Evolutionary conservation across 148 eudicot species (phyloP), one percentile per base, ranked within the genome.

Genomic region (Diospyros kaki): DNA sequence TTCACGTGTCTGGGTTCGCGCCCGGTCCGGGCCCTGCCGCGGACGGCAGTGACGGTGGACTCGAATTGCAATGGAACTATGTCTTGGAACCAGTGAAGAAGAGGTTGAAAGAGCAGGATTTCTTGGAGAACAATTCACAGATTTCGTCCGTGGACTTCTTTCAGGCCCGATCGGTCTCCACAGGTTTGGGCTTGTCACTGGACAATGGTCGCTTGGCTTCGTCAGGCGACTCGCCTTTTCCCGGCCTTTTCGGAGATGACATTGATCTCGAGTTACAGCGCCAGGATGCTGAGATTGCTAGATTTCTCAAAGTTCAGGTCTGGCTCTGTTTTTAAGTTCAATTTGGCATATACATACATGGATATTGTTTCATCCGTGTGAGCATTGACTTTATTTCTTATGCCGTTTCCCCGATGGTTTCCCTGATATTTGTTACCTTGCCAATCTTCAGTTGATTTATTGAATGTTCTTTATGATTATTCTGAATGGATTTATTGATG

Each of bases 231-330:
- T 85, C 89, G 4, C 60, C 77, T 4, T 79, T 85, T 73, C 71
- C 78, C 4, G 79, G 82, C 12, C 71, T 86, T 11, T 38, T 81
- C 7, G 83, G 89, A 1, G 93, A 85, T 84, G 89, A 86, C 44
- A 66, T 87, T 53, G 93, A 89, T 50, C 87, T 64, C 3, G 89
- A 83, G 85, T 65, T 89, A 67, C 85, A 77, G 69, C 79, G 82
- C 50, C 87, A 89, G 74, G 90, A 85, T 55, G 86, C 86, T 7
- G 93, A 89, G 75, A 83, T 87, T 63, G 87, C 87, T 77, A 87
- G 86, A 79, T 87, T 82, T 54, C 79, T 89, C 74, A 89, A 89
- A 80, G 42, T 83, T 68, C 90, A 89, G 89, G 93, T 89, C 5
- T 58, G 52, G 58, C 38, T 61, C 28, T 61, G 5, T 55, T 3